phyloP scores from a whole-genome alignment of 2,329 filamentous ascomycete species.

The Plectosphaerella cucumerina region DNA sequence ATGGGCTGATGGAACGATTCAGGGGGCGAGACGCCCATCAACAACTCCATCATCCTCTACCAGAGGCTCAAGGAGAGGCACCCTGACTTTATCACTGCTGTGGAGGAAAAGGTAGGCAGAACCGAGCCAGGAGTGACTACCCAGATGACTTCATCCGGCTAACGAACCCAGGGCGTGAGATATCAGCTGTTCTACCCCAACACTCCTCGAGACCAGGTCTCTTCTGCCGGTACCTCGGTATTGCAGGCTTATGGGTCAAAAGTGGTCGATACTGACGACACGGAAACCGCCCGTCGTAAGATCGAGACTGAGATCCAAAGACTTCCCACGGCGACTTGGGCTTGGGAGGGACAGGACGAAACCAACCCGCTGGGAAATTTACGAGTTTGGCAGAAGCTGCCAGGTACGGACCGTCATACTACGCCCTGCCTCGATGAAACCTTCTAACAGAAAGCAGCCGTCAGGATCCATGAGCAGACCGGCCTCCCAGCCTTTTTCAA shows the following conservation, averaged over 20 bases:
- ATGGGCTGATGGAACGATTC: neutral
- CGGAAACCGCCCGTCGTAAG: constrained; percentile 13
- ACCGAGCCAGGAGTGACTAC: neutral
- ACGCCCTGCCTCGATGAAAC: neutral
- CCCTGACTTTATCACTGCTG: constrained; percentile 16
- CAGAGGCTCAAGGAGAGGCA: constrained; percentile 11
- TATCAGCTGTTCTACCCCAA: constrained; percentile 18
- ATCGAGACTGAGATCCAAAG: constrained; percentile 17
- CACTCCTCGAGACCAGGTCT: constrained; percentile 13
- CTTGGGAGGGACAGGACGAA: constrained; percentile 16
- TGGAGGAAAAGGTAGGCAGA: constrained; percentile 14
- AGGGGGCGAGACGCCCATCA: constrained; percentile 20
- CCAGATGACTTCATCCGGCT: neutral
- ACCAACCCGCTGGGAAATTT: constrained; percentile 15
- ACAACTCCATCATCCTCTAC: constrained; percentile 18
- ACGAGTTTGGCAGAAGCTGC: constrained; percentile 17
- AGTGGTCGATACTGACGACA: constrained; percentile 15
- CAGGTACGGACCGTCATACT: constrained; percentile 8
- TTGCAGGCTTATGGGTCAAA: constrained; percentile 16
- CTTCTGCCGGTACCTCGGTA: constrained; percentile 16
- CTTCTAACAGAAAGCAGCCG: constrained; percentile 4
- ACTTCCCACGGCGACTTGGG: constrained; percentile 17
- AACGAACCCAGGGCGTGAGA: constrained; percentile 12
- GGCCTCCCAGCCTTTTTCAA: constrained; percentile 18
- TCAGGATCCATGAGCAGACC: constrained; percentile 15